Conservation (phyloP, 1,284 basidiomycete genomes). For the Volvariella surrecta region DNA sequence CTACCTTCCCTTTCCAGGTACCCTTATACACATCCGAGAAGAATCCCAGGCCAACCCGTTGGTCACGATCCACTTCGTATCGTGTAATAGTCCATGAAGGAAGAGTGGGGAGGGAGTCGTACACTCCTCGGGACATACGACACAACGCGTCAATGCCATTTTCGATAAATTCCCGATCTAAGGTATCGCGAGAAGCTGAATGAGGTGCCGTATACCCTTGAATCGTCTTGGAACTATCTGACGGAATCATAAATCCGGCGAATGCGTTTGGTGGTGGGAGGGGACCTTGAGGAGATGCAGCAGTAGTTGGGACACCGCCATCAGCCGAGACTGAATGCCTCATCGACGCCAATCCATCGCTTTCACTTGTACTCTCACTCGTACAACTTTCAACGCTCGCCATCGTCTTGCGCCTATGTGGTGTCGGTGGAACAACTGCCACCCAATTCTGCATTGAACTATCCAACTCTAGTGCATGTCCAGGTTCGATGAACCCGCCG, state of each 20-base stretch:
- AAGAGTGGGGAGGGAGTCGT: slow-evolving; percentile 26
- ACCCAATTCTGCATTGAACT: no score
- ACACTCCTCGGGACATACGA: slow-evolving; percentile 29
- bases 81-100: slow-evolving; percentile 72
- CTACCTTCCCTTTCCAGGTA: slow-evolving; percentile 48
- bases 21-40: slow-evolving; percentile 67
- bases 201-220: neutral
- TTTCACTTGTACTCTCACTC: slow-evolving; percentile 11
- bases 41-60: slow-evolving; percentile 57
- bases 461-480: no score
- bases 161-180: slow-evolving; percentile 35
- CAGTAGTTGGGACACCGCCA: no score
- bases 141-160: slow-evolving; percentile 42
- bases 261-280: neutral
- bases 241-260: neutral
- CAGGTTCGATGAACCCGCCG: no score
- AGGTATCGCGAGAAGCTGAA: slow-evolving; percentile 33
- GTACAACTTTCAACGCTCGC: slow-evolving; percentile 32
- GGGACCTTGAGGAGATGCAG: neutral
- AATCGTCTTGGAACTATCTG: slow-evolving; percentile 19
- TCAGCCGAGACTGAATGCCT: no score
- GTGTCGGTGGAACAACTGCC: neutral
- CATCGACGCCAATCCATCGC: slow-evolving; percentile 4
- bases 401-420: slow-evolving; percentile 17
- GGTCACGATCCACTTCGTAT: slow-evolving; percentile 56